Base-by-base conservation (phyloP, 164 flowering plant species). In the Piper longum region DNA sequence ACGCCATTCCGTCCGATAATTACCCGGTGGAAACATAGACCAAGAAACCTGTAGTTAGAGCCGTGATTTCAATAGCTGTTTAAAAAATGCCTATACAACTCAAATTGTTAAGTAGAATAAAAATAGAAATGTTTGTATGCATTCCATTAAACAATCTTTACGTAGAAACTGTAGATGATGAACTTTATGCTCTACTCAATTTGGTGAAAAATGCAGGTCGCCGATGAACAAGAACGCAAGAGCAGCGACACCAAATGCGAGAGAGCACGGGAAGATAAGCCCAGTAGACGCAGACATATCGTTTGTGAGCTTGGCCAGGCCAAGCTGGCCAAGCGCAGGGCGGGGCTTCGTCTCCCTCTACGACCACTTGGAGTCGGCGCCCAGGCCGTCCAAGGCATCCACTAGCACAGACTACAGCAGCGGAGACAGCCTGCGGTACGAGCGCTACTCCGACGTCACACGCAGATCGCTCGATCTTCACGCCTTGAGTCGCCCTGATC, bases 291-390 rank as follows among this genome's bases (percentile, higher is more conserved):
- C 77, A 2, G 89, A 85, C 45, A 79, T 82, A 71, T 84, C 89
- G 16, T 84, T 80, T 64, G 77, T 82, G 36, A 84, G 89, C 75
- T 74, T 81, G 9, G 84, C 36, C 36, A 26, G 36, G 36, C 36
- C 36, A 26, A 26, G 77, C 9, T 78, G 86, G 72, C 83, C 87
- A 48, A 90, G 96, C 76, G 66, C 56, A 0, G 96, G 87, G 17
- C 75, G 73, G 18, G 52, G 2, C 2, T 43, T 41, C 41, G 61
- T 41, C 16, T 68, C 79, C 5, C 54, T 65, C 41, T 75, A 63
- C 57, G 91, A 87, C 39, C 65, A 54, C 43, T 2, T 72, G 57
- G 85, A 81, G 3, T 18, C 62, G n/a, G 74, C 69, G 5, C 36
- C 36, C 36, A 74, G 69, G 43, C 64, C 68, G 26, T 66, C 86